Evolutionary conservation across 352 stramenopile genomes (phyloP), one percentile per base, ranked within the genome.

Genomic region (Globisporangium nunn): DNA sequence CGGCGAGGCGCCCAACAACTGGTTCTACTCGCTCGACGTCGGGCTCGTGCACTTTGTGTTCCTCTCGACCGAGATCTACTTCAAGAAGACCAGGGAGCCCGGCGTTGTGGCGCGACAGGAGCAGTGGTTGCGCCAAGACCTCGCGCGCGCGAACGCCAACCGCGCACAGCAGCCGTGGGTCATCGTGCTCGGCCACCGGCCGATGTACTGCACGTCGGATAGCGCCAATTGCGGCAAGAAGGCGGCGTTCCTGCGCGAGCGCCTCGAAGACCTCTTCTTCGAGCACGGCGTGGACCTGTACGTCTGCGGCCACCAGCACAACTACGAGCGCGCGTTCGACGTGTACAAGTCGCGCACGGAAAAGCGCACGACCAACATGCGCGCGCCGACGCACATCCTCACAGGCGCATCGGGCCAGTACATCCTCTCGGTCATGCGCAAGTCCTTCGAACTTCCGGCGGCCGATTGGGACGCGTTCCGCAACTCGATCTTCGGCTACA

Each of bases 31-130:
- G 50, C 84, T 87, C 54, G 71, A 96, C 58, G 80, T 90, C 47
- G 86, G 86, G 0, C 84, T 93, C 56, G 85, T 96, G 31, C 85
- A 96, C 64, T 95, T 96, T 54, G 71, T 87, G 5, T 72, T 93
- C 35, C 73, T 93, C 49, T 92, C 81, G 41, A 96, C 87, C 12
- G 87, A 96, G 64, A 85, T 95, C 56, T 96, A 95, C 70, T 95
- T 95, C 62, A 88, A 79, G 61, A 74, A 87, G 52, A 81, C 72
- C 11, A 30, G 74, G 0, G 77, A 82, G 30, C 51, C 64, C 2
- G 68, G 71, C 47, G 58, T 92, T 14, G 61, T 88, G 2, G 68
- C 64, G 8, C 70, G 77, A 4, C 79, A 93, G 53, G 76, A 91
- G 62, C 58, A 65, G 3, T 93, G 84, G 81, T 65, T 93, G 2